Conservation (phyloP, 192 early-diverging fungal species). For the Linnemannia hyalina region DNA sequence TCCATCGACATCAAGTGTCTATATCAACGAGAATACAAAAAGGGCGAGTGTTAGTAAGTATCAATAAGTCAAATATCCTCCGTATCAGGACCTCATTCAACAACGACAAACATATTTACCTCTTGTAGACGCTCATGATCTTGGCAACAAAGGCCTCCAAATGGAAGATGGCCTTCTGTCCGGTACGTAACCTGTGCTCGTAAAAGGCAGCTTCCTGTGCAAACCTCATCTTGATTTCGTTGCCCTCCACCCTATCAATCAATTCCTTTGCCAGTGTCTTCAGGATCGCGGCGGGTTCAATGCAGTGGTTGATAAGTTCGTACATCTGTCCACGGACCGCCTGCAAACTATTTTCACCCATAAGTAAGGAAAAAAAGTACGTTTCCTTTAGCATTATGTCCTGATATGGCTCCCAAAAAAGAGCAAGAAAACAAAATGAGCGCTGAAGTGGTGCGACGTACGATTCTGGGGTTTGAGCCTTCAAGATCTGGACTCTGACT, state of each 20-base stretch:
- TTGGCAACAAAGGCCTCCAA: constrained; percentile 94
- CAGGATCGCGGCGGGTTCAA: constrained; percentile 84
- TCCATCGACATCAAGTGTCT: constrained; percentile 6
- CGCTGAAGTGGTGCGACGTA: constrained; percentile 23
- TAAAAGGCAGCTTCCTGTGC: constrained; percentile 86
- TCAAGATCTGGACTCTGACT: constrained; percentile 77
- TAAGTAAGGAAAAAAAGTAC: not conserved
- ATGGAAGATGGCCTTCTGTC: constrained; percentile 94
- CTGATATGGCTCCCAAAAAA: too few relatives aligned
- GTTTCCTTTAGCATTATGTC: too few relatives aligned
- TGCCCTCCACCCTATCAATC: constrained; percentile 72
- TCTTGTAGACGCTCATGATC: constrained; percentile 93
- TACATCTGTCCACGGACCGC: constrained; percentile 84
- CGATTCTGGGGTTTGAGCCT: constrained; percentile 82
- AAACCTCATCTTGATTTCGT: constrained; percentile 75
- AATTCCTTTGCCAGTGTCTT: constrained; percentile 84
- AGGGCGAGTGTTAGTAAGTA: not conserved
- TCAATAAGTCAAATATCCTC: not conserved
- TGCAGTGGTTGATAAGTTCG: constrained; percentile 91
- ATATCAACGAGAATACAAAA: not conserved
- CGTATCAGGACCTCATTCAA: too few relatives aligned
- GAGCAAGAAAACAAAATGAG: not conserved
- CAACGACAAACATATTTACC: constrained; percentile 51
- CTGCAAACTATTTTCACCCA: constrained; percentile 63
- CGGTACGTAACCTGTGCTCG: constrained; percentile 89